Evolutionary conservation across 371 early-diverging fungal genomes (phyloP), one percentile per base, ranked within the genome.

Genomic region (Lichtheimia ramosa): DNA sequence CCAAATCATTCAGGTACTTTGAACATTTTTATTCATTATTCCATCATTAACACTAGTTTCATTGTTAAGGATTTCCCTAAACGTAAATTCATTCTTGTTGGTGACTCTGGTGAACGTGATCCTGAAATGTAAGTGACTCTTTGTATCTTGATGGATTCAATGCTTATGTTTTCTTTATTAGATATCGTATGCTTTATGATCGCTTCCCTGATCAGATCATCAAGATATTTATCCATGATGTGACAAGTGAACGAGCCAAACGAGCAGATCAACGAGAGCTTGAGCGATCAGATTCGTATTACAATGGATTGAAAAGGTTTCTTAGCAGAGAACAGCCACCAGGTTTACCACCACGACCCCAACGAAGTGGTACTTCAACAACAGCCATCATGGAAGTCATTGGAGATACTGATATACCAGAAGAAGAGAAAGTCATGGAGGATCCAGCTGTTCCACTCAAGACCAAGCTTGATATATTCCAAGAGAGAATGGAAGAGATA

Each of bases 51-150:
- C 13, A 34, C 3, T 34, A 12, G 7, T 10, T 34, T 34, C 10
- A 34, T 34, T 34, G 34, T 34, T n/a, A 16, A 66, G 58, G 68
- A 68, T 43, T 68, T 87, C 48, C 87, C 88, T 3, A 53, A 77
- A 21, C 79, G 88, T 23, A 83, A 84, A 62, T 88, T 88, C 63
- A 81, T 90, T 56, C 74, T 89, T 12, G 74, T 90, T 16, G 88
- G 89, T 21, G 90, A 90, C 60, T 81, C 85, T 40, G 90, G 90
- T 49, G 89, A 90, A 64, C 70, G 79, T 20, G 90, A 90, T 63
- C 83, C 86, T 34, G 87, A 88, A 71, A 77, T 81, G 72, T 82
- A 73, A 61, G 58, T 49, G 13, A 15, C 13, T 34, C 34, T n/a
- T 24, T 58, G 13, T 28, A 6, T 18, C 10, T 8, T 18, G 2